Conservation (phyloP, 2,329 filamentous ascomycete genomes). For the Whalleya microplaca region DNA sequence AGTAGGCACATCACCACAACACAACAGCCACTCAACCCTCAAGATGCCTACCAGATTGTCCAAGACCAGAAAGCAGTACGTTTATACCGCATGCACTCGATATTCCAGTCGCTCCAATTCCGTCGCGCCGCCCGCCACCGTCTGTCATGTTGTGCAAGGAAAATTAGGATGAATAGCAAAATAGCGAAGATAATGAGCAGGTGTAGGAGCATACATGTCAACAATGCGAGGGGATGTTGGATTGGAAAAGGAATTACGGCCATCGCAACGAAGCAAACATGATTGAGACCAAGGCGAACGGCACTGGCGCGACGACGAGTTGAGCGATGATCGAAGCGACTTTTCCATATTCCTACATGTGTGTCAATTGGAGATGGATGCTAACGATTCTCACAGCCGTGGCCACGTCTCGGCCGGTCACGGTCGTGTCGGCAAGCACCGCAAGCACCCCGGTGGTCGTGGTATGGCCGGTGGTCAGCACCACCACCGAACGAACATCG, state of each 20-base stretch:
- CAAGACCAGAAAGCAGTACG: conserved; percentile 80
- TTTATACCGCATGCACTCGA: conserved; percentile 36
- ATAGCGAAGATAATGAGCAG: conserved; percentile 5
- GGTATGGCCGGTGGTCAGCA: conserved; percentile 98
- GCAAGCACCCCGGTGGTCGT: conserved; percentile 86
- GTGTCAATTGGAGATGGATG: conserved; percentile 12
- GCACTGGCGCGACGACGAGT: conserved; percentile 15
- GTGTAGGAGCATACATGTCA: neutral
- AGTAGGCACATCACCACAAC: conserved; percentile 38
- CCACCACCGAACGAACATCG: conserved; percentile 88
- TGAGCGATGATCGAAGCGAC: conserved; percentile 5
- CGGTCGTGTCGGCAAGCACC: conserved; percentile 98
- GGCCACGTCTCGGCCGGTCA: conserved; percentile 98
- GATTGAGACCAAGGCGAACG: conserved; percentile 2
- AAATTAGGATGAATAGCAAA: conserved; percentile 1
- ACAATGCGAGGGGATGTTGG: neutral
- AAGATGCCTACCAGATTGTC: conserved; percentile 75
- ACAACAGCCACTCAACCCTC: conserved; percentile 43
- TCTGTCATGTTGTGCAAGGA: conserved; percentile 8
- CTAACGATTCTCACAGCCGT: conserved; percentile 64
- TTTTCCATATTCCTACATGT: conserved; percentile 1
- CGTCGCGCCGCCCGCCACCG: conserved; percentile 16
- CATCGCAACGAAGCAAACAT: neutral
- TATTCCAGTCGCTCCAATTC: conserved; percentile 22
- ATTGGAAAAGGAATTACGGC: neutral